Base-by-base conservation (phyloP, 2,329 filamentous ascomycete genomes). In the Xylaria sp. region DNA sequence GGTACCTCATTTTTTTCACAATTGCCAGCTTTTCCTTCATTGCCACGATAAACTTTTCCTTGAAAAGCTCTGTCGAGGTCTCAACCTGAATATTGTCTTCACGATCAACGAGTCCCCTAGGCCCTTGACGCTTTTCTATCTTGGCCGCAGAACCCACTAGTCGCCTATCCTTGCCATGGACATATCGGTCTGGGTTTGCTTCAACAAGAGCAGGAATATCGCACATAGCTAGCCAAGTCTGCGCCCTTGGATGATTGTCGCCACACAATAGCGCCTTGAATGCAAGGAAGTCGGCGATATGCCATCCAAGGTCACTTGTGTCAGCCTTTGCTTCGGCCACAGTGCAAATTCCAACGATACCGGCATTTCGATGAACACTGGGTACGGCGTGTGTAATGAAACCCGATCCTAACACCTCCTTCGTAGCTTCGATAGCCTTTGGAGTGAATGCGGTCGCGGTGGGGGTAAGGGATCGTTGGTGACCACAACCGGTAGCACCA, bases 201-300 rank as follows among this genome's bases (percentile, higher is more conserved):
- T 67, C 48, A 2, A 67, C 68, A 6, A 69, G 27, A 9, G 43
- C 46, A 6, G 49, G 59, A 33, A 72, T 57, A 41, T 75, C 67
- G 21, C 67, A 71, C 19, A 61, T 58, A 15, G 71, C 52, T 4
- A 75, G 29, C 73, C 73, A 75, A 10, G 58, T 63, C 49, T 73
- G 72, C 8, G 68, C 40, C 5, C 52, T 60, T 3, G 57, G 54
- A 4, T 62, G 53, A 3, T 63, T 63, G 2, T 66, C 47, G 13
- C 63, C 63, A 25, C 62, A 59, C n/a, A 74, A 55, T 8, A 75
- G 66, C 1, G 68, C 52, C 60, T 68, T 72, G 55, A 70, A 72
- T 6, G 72, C 72, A 1, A 75, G 52, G 52, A 73, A 74, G 49
- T 73, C 70, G 11, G 68, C 46, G 23, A 75, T 55, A 40, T 74